phyloP scores from a whole-genome alignment of 495 filamentous ascomycete species.

The Aspergillus homomorphus region DNA sequence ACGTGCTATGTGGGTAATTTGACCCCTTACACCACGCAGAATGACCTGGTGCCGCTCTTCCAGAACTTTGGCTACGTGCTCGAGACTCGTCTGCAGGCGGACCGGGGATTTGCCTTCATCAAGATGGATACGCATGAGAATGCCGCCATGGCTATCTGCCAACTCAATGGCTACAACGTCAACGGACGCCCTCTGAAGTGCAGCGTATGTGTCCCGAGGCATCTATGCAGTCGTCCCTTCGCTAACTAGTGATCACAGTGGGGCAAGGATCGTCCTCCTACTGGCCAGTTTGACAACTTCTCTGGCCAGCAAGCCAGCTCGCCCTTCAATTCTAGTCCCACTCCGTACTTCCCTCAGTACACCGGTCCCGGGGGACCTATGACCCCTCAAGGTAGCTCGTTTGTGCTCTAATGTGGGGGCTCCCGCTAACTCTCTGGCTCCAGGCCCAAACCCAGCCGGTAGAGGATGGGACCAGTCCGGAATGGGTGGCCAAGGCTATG shows the following conservation, averaged over 20 bases:
- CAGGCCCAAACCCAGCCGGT: slow-evolving; percentile 59
- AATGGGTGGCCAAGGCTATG: slow-evolving; percentile 57
- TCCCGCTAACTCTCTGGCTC: slow-evolving; percentile 28
- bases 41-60: slow-evolving; percentile 93
- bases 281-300: slow-evolving; percentile 76
- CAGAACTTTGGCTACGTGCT: slow-evolving; percentile 97
- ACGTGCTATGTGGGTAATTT: slow-evolving; percentile 98
- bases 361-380: slow-evolving; percentile 65
- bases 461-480: slow-evolving; percentile 61
- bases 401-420: slow-evolving; percentile 19
- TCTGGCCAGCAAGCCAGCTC: slow-evolving; percentile 63
- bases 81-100: slow-evolving; percentile 96
- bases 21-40: slow-evolving; percentile 95
- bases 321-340: slow-evolving; percentile 67
- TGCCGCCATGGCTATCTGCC: slow-evolving; percentile 97
- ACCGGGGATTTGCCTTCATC: slow-evolving; percentile 96
- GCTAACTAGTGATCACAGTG: slow-evolving; percentile 59
- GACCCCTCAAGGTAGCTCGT: slow-evolving; percentile 61
- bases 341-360: slow-evolving; percentile 93
- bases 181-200: slow-evolving; percentile 97
- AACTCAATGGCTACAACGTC: slow-evolving; percentile 94
- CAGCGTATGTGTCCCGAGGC: slow-evolving; percentile 63
- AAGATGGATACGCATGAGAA: slow-evolving; percentile 99
- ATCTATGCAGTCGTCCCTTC: neutral
- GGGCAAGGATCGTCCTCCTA: slow-evolving; percentile 97